phyloP scores from a whole-genome alignment of 2,329 filamentous ascomycete species.

The Xylariaceae sp. region DNA sequence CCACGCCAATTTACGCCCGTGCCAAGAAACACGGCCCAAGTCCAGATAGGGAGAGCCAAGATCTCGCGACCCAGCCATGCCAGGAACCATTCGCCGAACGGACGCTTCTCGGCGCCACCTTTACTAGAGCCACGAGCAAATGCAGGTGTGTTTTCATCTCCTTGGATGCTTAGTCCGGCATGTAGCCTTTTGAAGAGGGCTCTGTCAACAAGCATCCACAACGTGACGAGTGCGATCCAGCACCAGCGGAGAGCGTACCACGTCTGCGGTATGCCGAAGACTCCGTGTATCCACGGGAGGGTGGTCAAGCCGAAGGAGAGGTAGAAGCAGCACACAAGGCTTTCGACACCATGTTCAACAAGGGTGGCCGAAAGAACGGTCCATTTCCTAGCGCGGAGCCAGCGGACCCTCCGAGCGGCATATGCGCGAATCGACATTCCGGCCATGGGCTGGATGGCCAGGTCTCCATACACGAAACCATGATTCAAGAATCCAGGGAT shows the following conservation, averaged over 20 bases:
- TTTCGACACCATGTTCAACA: slow-evolving; percentile 90
- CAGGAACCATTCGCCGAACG: slow-evolving; percentile 68
- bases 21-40: slow-evolving; percentile 85
- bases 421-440: slow-evolving; percentile 77
- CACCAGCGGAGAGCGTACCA: slow-evolving; percentile 64
- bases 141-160: slow-evolving; percentile 68
- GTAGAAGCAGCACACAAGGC: slow-evolving; percentile 77
- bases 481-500: slow-evolving; percentile 72
- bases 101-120: slow-evolving; percentile 46
- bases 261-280: slow-evolving; percentile 55
- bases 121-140: slow-evolving; percentile 59
- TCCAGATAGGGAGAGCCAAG: slow-evolving; percentile 85
- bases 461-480: slow-evolving; percentile 76
- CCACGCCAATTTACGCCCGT: slow-evolving; percentile 86
- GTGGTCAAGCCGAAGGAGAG: slow-evolving; percentile 77
- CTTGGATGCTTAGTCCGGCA: slow-evolving; percentile 65
- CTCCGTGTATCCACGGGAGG: slow-evolving; percentile 58
- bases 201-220: slow-evolving; percentile 77
- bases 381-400: slow-evolving; percentile 92
- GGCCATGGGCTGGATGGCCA: slow-evolving; percentile 86
- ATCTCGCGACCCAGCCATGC: slow-evolving; percentile 85
- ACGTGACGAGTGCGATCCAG: slow-evolving; percentile 63
- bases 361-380: slow-evolving; percentile 86
- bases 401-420: slow-evolving; percentile 76
- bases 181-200: slow-evolving; percentile 72